Conservation (phyloP, 495 filamentous ascomycete species). For the Chaetomium cochliodes region DNA sequence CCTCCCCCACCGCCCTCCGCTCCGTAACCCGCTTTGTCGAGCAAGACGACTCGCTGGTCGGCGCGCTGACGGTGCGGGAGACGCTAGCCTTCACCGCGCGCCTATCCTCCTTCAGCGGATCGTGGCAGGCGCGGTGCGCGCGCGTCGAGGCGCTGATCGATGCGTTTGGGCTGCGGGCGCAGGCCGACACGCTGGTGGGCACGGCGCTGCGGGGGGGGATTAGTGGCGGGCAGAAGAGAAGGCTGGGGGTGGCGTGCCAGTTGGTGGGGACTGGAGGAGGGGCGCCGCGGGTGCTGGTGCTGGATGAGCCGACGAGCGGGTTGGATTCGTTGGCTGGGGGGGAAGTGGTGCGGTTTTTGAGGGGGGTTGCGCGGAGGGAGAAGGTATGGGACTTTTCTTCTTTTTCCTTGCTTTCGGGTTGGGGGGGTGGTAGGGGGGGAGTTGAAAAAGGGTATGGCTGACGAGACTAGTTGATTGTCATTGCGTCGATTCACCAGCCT, state of each 20-base stretch:
- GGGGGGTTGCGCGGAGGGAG: conserved; percentile 62
- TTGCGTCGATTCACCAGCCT: conserved; percentile 80
- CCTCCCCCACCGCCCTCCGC: conserved; percentile 40
- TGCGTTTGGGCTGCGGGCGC: conserved; percentile 70
- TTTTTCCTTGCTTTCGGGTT: background rate
- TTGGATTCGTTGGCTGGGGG: conserved; percentile 77
- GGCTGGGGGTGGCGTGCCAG: conserved; percentile 74
- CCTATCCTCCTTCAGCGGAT: conserved; percentile 36
- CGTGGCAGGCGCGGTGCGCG: conserved; percentile 60
- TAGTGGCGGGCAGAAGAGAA: conserved; percentile 75
- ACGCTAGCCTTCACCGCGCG: conserved; percentile 75
- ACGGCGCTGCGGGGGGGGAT: conserved; percentile 72
- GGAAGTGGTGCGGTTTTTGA: conserved; percentile 78
- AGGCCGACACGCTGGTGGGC: conserved; percentile 67
- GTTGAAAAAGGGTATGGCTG: conserved; percentile 45
- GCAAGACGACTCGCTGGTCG: conserved; percentile 80
- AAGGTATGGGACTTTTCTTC: conserved; percentile 60
- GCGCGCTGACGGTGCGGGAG: conserved; percentile 72
- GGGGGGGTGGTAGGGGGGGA: background rate
- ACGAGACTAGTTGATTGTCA: conserved; percentile 59
- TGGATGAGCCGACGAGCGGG: conserved; percentile 81
- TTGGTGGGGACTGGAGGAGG: conserved; percentile 67
- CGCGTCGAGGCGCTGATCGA: conserved; percentile 86
- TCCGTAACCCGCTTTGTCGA: conserved; percentile 71
- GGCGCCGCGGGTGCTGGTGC: conserved; percentile 69